These are phyloP conservation scores for Zygoascus tannicola DNA, from an alignment of 805 yeast species.

Conservation along the genomic window DNA sequence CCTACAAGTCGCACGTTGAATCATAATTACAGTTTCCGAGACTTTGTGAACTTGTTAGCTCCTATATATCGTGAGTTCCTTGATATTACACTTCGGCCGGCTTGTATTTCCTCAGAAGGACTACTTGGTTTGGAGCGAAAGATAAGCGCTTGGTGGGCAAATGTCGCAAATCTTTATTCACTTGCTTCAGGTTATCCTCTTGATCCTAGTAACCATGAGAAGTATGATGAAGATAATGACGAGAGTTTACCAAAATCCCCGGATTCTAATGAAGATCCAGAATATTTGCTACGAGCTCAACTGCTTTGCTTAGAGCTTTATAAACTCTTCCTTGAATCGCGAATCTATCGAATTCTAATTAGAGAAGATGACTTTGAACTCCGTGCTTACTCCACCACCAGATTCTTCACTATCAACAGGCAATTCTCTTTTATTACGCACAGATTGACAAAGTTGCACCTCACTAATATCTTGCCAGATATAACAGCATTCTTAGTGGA, in stretches of 20 bases:
- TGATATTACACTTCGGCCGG: conserved; percentile 7
- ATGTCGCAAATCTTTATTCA: neutral
- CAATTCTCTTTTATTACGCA: conserved; percentile 6
- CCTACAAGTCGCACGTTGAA: conserved; percentile 3
- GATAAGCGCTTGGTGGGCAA: conserved; percentile 12
- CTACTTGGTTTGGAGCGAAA: conserved; percentile 10
- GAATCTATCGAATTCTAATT: conserved; percentile 12
- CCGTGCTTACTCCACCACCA: conserved; percentile 7
- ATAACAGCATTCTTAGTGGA: conserved; percentile 13
- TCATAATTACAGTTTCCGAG: conserved; percentile 12
- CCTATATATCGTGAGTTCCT: conserved; percentile 10
- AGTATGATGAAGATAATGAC: neutral
- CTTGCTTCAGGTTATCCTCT: neutral
- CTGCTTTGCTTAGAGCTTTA: conserved; percentile 7
- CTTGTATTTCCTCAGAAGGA: conserved; percentile 2
- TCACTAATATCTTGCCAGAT: conserved; percentile 4
- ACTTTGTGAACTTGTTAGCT: conserved; percentile 9
- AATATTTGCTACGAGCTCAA: conserved; percentile 2
- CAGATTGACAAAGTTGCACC: neutral
- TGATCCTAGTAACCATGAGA: neutral
- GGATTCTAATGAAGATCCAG: neutral
- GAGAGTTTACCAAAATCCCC: neutral
- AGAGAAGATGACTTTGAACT: neutral
- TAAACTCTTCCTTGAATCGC: conserved; percentile 12
- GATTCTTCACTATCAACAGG: conserved; percentile 8